A percentile compares a stretch with the other conserved stretches of the same genome.
phyloP scores from a whole-genome alignment of 257 asterid species.

The Plantago elongata region DNA sequence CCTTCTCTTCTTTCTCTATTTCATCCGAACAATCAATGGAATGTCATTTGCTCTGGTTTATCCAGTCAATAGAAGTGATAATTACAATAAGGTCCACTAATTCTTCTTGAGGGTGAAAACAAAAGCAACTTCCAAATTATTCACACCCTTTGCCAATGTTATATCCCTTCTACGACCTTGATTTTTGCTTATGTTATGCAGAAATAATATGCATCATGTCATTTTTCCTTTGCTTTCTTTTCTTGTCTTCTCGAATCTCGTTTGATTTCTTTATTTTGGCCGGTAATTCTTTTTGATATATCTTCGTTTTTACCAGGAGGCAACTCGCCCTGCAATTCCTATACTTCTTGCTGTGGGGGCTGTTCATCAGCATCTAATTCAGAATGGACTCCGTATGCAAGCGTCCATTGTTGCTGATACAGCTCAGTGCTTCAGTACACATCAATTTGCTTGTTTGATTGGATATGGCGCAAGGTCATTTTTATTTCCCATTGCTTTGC shows the following conservation, averaged over 20 bases:
- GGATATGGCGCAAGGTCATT: conserved; percentile 99
- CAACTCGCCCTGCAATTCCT: conserved; percentile 97
- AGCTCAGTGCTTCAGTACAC: conserved; percentile 99
- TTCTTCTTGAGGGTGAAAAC: too few relatives aligned
- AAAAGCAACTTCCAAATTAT: too few relatives aligned
- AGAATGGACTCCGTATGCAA: conserved; percentile 93
- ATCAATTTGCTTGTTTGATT: conserved; percentile 97
- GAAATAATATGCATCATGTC: too few relatives aligned
- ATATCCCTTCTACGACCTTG: too few relatives aligned
- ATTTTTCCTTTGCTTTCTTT: too few relatives aligned
- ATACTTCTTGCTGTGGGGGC: conserved; percentile 99
- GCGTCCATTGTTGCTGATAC: conserved; percentile 98
- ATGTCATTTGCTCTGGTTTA: neutral
- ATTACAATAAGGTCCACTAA: neutral
- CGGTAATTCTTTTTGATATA: conserved; percentile 15
- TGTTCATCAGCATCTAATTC: conserved; percentile 98
- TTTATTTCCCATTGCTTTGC: conserved; percentile 18
- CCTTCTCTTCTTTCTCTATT: neutral
- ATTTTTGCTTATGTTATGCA: neutral
- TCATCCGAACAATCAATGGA: neutral
- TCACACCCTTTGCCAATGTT: too few relatives aligned
- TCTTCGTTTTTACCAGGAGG: conserved; percentile 50
- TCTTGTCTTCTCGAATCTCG: neutral
- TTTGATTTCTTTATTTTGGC: conserved; percentile 4
- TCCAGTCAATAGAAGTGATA: neutral